These are phyloP conservation scores for Chaetomium olivaceum DNA, from an alignment of 2,329 filamentous ascomycete genomes.

Conservation along the genomic window DNA sequence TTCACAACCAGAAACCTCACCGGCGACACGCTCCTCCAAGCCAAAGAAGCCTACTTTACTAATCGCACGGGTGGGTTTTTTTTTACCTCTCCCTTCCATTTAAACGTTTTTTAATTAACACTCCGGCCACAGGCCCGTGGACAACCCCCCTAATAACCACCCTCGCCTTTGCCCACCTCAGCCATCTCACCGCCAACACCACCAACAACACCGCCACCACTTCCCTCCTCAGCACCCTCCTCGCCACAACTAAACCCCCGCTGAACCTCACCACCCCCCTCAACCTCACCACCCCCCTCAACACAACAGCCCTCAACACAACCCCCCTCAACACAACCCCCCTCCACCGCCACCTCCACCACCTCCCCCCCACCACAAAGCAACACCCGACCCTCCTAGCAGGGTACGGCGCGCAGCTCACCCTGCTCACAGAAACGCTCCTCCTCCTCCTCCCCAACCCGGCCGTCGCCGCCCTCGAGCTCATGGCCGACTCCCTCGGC, in stretches of 20 bases:
- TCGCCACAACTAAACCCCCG: neutral
- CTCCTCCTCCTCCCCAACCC: neutral
- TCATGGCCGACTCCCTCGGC: slow-evolving; percentile 34
- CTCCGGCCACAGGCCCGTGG: slow-evolving; percentile 22
- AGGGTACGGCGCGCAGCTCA: neutral
- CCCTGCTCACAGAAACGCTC: neutral
- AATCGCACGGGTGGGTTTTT: slow-evolving; percentile 30
- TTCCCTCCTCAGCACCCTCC: slow-evolving; percentile 14
- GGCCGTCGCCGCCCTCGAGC: slow-evolving; percentile 35
- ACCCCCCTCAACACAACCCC: neutral
- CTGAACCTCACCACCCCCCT: no score
- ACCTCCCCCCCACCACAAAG: neutral
- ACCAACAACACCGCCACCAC: slow-evolving; percentile 17
- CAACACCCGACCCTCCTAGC: neutral
- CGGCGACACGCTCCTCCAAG: slow-evolving; percentile 20
- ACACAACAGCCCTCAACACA: slow-evolving; percentile 30
- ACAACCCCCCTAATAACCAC: slow-evolving; percentile 34
- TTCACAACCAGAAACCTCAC: slow-evolving; percentile 28
- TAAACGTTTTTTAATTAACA: no score
- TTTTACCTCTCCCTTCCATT: neutral
- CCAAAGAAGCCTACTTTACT: slow-evolving; percentile 28
- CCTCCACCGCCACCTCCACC: no score
- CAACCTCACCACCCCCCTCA: no score
- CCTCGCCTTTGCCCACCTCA: slow-evolving; percentile 32
- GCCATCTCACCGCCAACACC: slow-evolving; percentile 24